Conservation (phyloP, 2,329 filamentous ascomycete species). For the Colletotrichum graminicola region DNA sequence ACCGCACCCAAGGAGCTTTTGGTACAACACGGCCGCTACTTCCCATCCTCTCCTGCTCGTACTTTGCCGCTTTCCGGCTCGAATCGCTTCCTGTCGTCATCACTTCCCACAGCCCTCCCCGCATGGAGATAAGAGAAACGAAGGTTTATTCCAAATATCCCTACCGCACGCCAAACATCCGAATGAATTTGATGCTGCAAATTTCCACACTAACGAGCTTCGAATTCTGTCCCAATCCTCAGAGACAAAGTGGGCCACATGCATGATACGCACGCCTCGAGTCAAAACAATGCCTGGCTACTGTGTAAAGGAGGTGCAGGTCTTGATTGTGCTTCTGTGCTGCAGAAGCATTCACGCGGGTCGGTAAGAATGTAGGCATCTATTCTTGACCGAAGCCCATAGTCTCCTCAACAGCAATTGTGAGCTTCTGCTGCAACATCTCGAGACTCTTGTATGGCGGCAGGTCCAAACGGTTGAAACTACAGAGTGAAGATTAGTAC, state of each 20-base stretch:
- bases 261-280: slow-evolving; percentile 20
- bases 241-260: slow-evolving; percentile 5
- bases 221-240: slow-evolving; percentile 4
- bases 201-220: slow-evolving; percentile 32
- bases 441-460: slow-evolving; percentile 94
- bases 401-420: slow-evolving; percentile 97
- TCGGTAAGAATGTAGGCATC: slow-evolving; percentile 4
- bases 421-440: slow-evolving; percentile 87
- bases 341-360: not conserved
- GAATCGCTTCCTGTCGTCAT: slow-evolving; percentile 25
- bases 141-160: slow-evolving; percentile 42
- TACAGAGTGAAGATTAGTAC: slow-evolving; percentile 53
- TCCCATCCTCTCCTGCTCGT: slow-evolving; percentile 23
- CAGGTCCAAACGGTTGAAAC: slow-evolving; percentile 97
- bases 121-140: slow-evolving; percentile 34
- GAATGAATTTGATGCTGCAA: slow-evolving; percentile 41
- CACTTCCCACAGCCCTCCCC: slow-evolving; percentile 24
- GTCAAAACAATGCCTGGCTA: slow-evolving; percentile 4
- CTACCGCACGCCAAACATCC: slow-evolving; percentile 41
- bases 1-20: slow-evolving; percentile 39
- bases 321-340: slow-evolving; percentile 7
- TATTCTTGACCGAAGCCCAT: slow-evolving; percentile 99
- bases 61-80: slow-evolving; percentile 18
- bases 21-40: slow-evolving; percentile 23
- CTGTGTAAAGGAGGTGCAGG: slow-evolving; percentile 1